Conservation (phyloP, 352 stramenopile genomes). For the Phytopythium sindhum region DNA sequence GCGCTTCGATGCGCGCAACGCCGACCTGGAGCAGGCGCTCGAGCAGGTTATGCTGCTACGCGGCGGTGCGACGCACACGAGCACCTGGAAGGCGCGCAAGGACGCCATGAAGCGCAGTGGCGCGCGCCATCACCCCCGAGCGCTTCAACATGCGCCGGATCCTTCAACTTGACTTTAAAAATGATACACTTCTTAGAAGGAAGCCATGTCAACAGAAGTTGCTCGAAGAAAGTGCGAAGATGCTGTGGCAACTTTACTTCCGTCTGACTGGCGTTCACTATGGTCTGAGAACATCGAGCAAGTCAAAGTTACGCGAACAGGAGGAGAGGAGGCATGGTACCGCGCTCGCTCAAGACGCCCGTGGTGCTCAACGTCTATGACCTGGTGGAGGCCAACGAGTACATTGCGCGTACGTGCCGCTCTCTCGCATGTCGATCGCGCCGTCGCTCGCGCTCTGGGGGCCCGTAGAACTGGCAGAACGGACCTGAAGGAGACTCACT, state of each 20-base stretch:
- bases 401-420: slow-evolving; percentile 54
- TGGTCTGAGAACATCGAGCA: not conserved
- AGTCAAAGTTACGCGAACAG: not conserved
- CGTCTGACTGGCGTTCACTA: not conserved
- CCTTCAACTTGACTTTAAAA: not conserved
- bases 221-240: not conserved
- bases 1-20: slow-evolving; percentile 58
- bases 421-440: not conserved
- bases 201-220: not conserved
- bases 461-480: not conserved
- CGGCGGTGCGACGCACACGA: slow-evolving; percentile 21
- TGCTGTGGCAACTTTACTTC: not conserved
- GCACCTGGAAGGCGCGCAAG: slow-evolving; percentile 69
- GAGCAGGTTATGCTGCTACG: slow-evolving; percentile 40
- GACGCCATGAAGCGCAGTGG: slow-evolving; percentile 55
- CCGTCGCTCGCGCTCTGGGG: not conserved
- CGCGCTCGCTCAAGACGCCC: slow-evolving; percentile 44
- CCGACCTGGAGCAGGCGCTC: slow-evolving; percentile 61
- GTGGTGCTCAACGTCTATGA: slow-evolving; percentile 93
- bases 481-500: not conserved
- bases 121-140: slow-evolving; percentile 8
- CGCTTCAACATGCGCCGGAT: too few species aligned
- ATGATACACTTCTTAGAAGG: not conserved
- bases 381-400: slow-evolving; percentile 90
- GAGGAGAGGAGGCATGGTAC: slow-evolving; percentile 26